phyloP scores from a whole-genome alignment of 2,329 filamentous ascomycete species.

The Ophiocordyceps camponoti-rufipedis region DNA sequence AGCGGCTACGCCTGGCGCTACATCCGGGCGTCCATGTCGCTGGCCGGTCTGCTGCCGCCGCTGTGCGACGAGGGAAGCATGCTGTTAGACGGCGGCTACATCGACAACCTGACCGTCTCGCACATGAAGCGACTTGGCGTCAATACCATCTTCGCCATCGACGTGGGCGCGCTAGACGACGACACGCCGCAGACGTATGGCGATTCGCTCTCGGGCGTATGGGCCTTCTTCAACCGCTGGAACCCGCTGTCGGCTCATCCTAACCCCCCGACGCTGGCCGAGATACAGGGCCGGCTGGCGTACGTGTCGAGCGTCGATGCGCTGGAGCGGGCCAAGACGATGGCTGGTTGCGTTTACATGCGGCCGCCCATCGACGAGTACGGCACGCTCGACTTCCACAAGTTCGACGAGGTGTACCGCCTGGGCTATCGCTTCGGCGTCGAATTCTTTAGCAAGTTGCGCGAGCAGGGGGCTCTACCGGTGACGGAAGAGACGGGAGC shows the following conservation, averaged over 20 bases:
- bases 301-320: constrained; percentile 94
- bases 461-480: constrained; percentile 58
- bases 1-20: constrained; percentile 97
- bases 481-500: constrained; percentile 55
- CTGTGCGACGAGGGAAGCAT: constrained; percentile 94
- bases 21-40: constrained; percentile 87
- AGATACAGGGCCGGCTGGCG: constrained; percentile 86
- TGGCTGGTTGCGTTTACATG: constrained; percentile 89
- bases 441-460: constrained; percentile 58
- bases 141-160: constrained; percentile 86
- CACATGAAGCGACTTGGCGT: constrained; percentile 94
- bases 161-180: constrained; percentile 85
- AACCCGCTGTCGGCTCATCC: constrained; percentile 80
- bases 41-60: constrained; percentile 80
- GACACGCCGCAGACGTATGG: constrained; percentile 83
- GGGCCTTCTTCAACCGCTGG: constrained; percentile 92
- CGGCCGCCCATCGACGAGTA: constrained; percentile 85
- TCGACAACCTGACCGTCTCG: constrained; percentile 90
- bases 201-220: constrained; percentile 84
- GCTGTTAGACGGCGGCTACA: constrained; percentile 89
- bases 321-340: constrained; percentile 79
- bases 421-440: constrained; percentile 77
- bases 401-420: constrained; percentile 92
- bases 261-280: constrained; percentile 84
- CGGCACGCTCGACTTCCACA: constrained; percentile 87